Base-by-base conservation (phyloP, 1,284 basidiomycete genomes). In the Ustilago cynodontis region DNA sequence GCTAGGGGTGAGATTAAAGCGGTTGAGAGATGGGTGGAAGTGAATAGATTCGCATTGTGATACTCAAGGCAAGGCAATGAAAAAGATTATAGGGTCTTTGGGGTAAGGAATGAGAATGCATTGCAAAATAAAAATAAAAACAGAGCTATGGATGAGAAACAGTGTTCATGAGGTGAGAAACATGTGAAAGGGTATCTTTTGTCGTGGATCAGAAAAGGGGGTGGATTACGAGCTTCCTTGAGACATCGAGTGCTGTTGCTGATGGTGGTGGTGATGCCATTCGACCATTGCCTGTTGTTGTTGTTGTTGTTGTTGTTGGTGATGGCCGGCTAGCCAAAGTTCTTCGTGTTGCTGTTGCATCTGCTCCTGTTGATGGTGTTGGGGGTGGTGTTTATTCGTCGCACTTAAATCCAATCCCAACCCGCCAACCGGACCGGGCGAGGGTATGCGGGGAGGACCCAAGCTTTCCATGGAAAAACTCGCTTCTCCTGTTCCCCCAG, bases 11-110 rank as follows among this genome's bases (percentile, higher is more conserved):
- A 59, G 22, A 45, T 24, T 72, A 53, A 2, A 8, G 4, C 37
- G 33, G 20, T 47, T 67, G 31, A 41, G 68, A 35, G n/a, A 43
- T 1, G 68, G 68, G 1, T 71, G 68, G 68, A 61, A 56, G 58
- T 65, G 26, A 65, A 22, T 10, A 22, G 13, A 33, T 45, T 18
- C 14, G 41, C 8, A 43, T 20, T 33, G 31, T 11, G 11, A 11
- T 11, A 11, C 31, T 33, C 31, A 33, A 6, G n/a, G n/a, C n/a
- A n/a, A n/a, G n/a, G n/a, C n/a, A n/a, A n/a, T n/a, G n/a, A n/a
- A n/a, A n/a, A n/a, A n/a, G n/a, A n/a, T n/a, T n/a, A 33, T 33
- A 11, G 31, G 31, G 31, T 8, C 14, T 8, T 3, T 10, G 9
- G 35, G 3, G 35, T 8, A 16, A 9, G 14, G 14, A 37, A 37